A percentile compares a stretch with the other conserved stretches of the same genome.
These are phyloP conservation scores for Cystobasidium slooffiae DNA, from an alignment of 1,284 basidiomycete species.

Conservation along the genomic window DNA sequence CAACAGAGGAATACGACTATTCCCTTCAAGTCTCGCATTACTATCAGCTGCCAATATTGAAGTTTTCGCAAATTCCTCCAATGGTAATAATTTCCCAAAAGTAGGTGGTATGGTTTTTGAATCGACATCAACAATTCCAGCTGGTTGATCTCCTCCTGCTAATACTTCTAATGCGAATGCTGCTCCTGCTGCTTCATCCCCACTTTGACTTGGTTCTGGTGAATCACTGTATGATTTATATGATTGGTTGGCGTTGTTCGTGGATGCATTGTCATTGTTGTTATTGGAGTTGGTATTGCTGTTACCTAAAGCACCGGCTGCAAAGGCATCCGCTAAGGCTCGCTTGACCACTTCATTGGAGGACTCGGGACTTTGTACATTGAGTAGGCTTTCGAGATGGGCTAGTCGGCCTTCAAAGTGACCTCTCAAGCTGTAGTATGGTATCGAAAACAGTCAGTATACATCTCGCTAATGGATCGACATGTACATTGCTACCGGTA, in stretches of 20 bases:
- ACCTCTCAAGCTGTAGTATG: conserved; percentile 13
- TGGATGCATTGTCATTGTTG: neutral
- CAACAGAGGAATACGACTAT: conserved; percentile 14
- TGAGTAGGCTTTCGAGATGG: conserved; percentile 32
- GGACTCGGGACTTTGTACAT: conserved; percentile 1
- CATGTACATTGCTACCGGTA: neutral
- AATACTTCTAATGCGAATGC: conserved; percentile 38
- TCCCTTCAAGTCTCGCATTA: conserved; percentile 27
- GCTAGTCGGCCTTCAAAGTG: conserved; percentile 28
- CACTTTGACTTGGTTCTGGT: conserved; percentile 21
- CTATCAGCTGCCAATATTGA: conserved; percentile 27
- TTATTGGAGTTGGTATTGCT: neutral
- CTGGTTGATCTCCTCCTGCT: conserved; percentile 27
- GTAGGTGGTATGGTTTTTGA: neutral
- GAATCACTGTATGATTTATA: conserved; percentile 4
- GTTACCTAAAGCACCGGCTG: neutral
- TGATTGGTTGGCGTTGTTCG: neutral
- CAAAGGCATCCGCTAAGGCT: conserved; percentile 19
- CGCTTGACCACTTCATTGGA: conserved; percentile 22
- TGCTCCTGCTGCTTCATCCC: conserved; percentile 35
- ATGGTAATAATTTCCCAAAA: neutral
- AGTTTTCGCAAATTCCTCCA: conserved; percentile 25
- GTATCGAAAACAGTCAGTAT: neutral
- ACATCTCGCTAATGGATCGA: neutral
- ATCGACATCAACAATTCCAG: neutral